These are phyloP conservation scores for Fraxinus greggii DNA, from an alignment of 305 asterid genomes.

Conservation along the genomic window DNA sequence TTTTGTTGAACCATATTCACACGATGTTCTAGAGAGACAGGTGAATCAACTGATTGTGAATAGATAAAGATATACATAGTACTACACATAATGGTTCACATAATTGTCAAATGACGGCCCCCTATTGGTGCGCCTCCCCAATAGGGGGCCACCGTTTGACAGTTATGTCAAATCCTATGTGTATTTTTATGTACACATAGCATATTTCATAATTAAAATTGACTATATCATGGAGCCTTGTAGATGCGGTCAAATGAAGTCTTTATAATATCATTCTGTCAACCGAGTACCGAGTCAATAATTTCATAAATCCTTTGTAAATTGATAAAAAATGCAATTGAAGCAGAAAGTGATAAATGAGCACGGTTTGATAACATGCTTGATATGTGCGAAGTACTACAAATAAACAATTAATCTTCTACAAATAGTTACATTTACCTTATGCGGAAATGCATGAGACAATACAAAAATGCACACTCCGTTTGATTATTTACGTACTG, in stretches of 20 bases:
- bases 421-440: background rate
- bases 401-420: background rate
- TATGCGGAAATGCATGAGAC: background rate
- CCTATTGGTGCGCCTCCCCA: too few species aligned
- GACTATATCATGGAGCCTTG: background rate
- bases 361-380: background rate
- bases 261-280: background rate
- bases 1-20: background rate
- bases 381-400: background rate
- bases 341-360: background rate
- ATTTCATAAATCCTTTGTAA: background rate
- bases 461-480: background rate
- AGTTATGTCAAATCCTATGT: too few species aligned
- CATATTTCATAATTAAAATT: too few species aligned
- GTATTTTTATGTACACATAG: too few species aligned
- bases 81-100: too few species aligned
- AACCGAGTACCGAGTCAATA: background rate
- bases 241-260: background rate
- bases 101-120: too few species aligned
- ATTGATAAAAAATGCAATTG: background rate
- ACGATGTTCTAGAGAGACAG: background rate
- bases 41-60: background rate
- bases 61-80: too few species aligned
- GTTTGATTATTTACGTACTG: background rate
- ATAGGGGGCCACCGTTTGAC: too few species aligned